phyloP scores from a whole-genome alignment of 805 yeast genomes.

The Kluyveromyces aestuarii region DNA sequence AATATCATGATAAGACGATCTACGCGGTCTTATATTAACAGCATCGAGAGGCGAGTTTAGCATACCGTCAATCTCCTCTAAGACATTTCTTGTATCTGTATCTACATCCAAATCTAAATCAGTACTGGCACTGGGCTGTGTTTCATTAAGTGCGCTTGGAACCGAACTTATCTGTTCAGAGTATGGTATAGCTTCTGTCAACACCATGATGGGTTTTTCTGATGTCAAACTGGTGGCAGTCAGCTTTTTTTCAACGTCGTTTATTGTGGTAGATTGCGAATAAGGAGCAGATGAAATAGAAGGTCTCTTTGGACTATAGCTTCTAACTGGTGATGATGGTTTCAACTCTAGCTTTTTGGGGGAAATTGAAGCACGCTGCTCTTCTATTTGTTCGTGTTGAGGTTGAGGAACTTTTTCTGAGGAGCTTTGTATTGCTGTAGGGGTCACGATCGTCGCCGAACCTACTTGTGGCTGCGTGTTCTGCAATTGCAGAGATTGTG shows the following conservation, averaged over 20 bases:
- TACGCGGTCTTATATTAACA: neutral
- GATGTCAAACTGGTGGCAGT: neutral
- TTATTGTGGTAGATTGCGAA: constrained; percentile 14
- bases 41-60: neutral
- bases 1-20: constrained; percentile 1
- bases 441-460: neutral
- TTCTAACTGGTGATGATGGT: neutral
- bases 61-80: constrained; percentile 1
- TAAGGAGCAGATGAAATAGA: constrained; percentile 19
- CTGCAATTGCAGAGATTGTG: neutral
- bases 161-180: neutral
- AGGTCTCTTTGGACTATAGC: constrained; percentile 2
- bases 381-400: neutral
- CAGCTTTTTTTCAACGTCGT: constrained; percentile 10
- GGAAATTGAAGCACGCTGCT: neutral
- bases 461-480: constrained; percentile 2
- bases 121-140: constrained; percentile 5
- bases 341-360: neutral
- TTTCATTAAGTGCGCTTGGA: neutral
- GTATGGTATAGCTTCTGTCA: neutral
- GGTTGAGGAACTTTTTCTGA: too few species aligned
- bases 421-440: neutral
- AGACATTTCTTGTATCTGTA: neutral
- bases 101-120: constrained; percentile 12
- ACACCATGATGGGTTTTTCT: neutral